phyloP scores from a whole-genome alignment of 805 yeast genomes.

The Schwanniomyces polymorphus region DNA sequence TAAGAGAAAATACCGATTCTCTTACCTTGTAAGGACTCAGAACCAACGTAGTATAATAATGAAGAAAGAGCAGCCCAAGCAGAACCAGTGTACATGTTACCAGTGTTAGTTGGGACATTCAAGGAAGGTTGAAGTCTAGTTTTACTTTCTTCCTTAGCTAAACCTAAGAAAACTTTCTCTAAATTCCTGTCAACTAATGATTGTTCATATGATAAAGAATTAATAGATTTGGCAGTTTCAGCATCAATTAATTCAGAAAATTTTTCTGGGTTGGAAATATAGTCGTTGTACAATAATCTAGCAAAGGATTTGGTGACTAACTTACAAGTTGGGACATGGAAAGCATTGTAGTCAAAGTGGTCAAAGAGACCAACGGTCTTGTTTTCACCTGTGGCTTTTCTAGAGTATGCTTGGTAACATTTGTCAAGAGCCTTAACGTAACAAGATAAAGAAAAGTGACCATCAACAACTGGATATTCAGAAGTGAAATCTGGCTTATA shows the following conservation, averaged over 20 bases:
- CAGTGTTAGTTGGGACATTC: slow-evolving; percentile 90
- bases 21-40: slow-evolving; percentile 73
- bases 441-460: slow-evolving; percentile 92
- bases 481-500: slow-evolving; percentile 96
- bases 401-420: slow-evolving; percentile 79
- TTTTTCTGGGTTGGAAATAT: slow-evolving; percentile 62
- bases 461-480: slow-evolving; percentile 97
- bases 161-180: slow-evolving; percentile 81
- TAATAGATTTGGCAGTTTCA: slow-evolving; percentile 54
- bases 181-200: slow-evolving; percentile 76
- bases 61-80: slow-evolving; percentile 87
- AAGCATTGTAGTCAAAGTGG: slow-evolving; percentile 87
- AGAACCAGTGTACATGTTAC: slow-evolving; percentile 97
- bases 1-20: slow-evolving; percentile 92
- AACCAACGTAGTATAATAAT: slow-evolving; percentile 70
- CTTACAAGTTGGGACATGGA: slow-evolving; percentile 98
- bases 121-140: slow-evolving; percentile 78
- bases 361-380: slow-evolving; percentile 59
- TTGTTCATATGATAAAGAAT: slow-evolving; percentile 65
- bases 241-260: slow-evolving; percentile 44
- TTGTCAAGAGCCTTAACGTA: slow-evolving; percentile 91
- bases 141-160: slow-evolving; percentile 67
- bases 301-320: slow-evolving; percentile 91
- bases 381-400: slow-evolving; percentile 58
- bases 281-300: slow-evolving; percentile 87